Evolutionary conservation across 192 early-diverging fungal species (phyloP), one percentile per base, ranked within the genome.

Genomic region (Backusella sp.): DNA sequence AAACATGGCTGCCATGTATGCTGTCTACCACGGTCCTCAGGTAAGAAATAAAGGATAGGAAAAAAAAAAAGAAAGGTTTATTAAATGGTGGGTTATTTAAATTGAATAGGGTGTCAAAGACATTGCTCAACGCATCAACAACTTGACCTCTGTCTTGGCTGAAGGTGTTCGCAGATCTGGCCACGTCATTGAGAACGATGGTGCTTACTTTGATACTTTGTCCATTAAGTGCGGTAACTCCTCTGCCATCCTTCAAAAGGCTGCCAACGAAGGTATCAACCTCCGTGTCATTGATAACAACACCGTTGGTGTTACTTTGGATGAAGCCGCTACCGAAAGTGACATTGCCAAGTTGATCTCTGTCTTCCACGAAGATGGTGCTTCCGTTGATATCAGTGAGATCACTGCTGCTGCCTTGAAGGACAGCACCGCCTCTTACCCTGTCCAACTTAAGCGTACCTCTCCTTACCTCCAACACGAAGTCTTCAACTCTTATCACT

Each of bases 1-100:
- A 72, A 99, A 99, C 89, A 98, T 99, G 97, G 90, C 96, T 37
- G 98, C 96, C 62, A 98, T 99, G 94, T 99, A 99, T 78, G 96
- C 94, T 32, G 95, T 99, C 67, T 99, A 98, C 87, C 98, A 99
- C 82, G 98, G 98, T 53, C 97, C 98, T 36, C 84, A 92, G 77
- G 90, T 91, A 76, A 71, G 77, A 15, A 15, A 32, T 4, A 3
- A 59, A 59, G 23, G 56, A 59, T 49, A 19, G n/a, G 9, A 68
- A 23, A 68, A 77, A 35, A 77, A 30, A 30, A 41, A 46, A 11
- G 11, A 26, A 46, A 46, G 59, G 52, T 70, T 32, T 79, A 36
- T 23, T 41, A 66, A 21, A 34, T 72, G 23, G 32, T 66, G 42
- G 7, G 8, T 39, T 68, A 52, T 76, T 26, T 53, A 90, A 32